These are phyloP conservation scores for Clavaria fumosa DNA, from an alignment of 768 basidiomycete genomes.

Conservation along the genomic window DNA sequence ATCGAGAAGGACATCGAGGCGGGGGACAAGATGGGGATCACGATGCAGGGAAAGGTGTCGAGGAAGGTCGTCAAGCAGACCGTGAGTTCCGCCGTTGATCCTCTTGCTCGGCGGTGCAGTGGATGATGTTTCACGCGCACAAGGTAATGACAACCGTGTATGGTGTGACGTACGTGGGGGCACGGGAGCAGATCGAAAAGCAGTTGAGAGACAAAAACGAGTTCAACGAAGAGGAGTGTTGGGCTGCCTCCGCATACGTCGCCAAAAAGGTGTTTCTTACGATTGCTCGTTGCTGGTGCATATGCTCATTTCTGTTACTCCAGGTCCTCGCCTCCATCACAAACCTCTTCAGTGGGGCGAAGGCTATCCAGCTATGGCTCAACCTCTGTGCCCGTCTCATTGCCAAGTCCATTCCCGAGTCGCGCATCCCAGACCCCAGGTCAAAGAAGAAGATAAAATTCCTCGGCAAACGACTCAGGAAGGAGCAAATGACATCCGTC, in stretches of 20 bases:
- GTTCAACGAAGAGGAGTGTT: conserved; percentile 57
- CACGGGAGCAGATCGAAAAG: conserved; percentile 84
- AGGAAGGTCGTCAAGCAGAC: conserved; percentile 98
- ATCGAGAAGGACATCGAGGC: conserved; percentile 40
- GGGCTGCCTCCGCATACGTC: conserved; percentile 61
- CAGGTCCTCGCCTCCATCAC: conserved; percentile 72
- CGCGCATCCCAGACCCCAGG: conserved; percentile 35
- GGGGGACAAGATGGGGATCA: conserved; percentile 36
- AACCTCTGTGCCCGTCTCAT: conserved; percentile 72
- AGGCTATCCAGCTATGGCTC: conserved; percentile 84
- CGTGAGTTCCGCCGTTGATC: conserved; percentile 28
- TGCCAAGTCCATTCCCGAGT: conserved; percentile 68
- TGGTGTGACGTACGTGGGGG: conserved; percentile 91
- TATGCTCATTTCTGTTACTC: too few species aligned
- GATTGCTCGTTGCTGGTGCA: too few species aligned
- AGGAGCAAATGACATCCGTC: conserved; percentile 90
- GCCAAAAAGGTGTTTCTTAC: conserved; percentile 43
- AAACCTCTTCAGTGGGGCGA: conserved; percentile 86
- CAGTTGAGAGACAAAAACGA: conserved; percentile 70
- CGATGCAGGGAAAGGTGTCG: conserved; percentile 65
- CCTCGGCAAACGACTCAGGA: conserved; percentile 32
- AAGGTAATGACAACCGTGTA: conserved; percentile 99
- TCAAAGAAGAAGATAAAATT: conserved; percentile 16
- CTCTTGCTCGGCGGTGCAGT: neutral
- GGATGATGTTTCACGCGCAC: neutral